These are phyloP conservation scores for Pleodorina starrii DNA, from an alignment of 139 green algal species.

Conservation along the genomic window DNA sequence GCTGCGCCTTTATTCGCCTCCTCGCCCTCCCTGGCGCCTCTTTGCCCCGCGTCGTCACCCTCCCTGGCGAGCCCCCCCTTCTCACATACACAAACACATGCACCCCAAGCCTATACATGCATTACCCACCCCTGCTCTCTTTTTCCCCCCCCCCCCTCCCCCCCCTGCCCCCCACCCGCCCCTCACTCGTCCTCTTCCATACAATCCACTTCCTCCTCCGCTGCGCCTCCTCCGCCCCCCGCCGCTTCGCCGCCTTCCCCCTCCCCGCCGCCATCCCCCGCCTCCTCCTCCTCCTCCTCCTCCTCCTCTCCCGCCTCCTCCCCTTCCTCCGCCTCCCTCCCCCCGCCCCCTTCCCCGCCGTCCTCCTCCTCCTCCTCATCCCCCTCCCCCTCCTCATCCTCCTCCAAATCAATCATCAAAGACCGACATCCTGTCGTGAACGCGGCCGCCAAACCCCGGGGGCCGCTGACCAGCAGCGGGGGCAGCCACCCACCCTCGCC, in stretches of 20 bases:
- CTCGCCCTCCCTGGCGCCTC: no score
- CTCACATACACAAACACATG: no score
- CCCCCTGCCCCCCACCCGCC: no score
- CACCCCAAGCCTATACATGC: no score
- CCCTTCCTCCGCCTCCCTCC: background rate
- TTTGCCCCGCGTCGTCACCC: no score
- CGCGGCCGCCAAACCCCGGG: slow-evolving; percentile 44
- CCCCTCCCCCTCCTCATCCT: slow-evolving; percentile 57
- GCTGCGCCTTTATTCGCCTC: no score
- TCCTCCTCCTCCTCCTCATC: slow-evolving; percentile 32
- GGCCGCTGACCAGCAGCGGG: slow-evolving; percentile 44
- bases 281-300: background rate
- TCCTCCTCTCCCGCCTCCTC: background rate
- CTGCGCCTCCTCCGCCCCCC: no score
- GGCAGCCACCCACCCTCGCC: background rate
- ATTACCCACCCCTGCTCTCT: no score
- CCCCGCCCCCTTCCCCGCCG: slow-evolving; percentile 7
- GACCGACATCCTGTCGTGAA: slow-evolving; percentile 8
- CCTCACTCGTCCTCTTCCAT: no score
- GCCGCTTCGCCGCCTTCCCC: background rate
- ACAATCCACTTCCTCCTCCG: no score
- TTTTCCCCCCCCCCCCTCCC: no score
- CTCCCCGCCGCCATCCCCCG: background rate
- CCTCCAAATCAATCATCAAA: slow-evolving; percentile 54
- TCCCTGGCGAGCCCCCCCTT: no score